These are phyloP conservation scores for Nothophytophthora sp. DNA, from an alignment of 352 stramenopile species.

Conservation along the genomic window DNA sequence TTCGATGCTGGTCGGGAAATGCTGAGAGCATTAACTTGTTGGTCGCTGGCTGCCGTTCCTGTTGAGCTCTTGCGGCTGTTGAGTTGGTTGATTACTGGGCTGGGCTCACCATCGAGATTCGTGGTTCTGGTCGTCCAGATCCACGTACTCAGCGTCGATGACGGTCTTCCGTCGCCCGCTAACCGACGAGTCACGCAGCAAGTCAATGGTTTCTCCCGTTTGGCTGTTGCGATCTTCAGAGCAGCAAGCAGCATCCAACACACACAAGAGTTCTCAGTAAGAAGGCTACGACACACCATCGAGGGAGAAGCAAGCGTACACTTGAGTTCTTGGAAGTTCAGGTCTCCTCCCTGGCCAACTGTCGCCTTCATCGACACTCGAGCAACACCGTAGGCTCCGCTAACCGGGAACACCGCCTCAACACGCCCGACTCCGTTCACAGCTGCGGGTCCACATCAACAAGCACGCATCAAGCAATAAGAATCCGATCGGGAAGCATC, in stretches of 20 bases:
- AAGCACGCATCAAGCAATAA: background rate
- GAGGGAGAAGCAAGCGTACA: conserved; percentile 35
- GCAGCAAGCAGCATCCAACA: background rate
- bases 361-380: conserved; percentile 59
- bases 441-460: conserved; percentile 28
- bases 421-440: conserved; percentile 66
- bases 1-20: background rate
- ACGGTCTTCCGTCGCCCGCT: conserved; percentile 49
- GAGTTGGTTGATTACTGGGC: conserved; percentile 1
- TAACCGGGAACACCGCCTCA: conserved; percentile 67
- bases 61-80: background rate
- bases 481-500: background rate
- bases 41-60: background rate
- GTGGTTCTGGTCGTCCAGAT: conserved; percentile 38
- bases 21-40: conserved; percentile 1
- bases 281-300: background rate
- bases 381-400: conserved; percentile 34
- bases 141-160: conserved; percentile 76
- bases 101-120: conserved; percentile 22
- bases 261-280: conserved; percentile 5
- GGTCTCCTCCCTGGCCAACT: conserved; percentile 31
- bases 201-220: conserved; percentile 66
- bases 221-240: conserved; percentile 50
- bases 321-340: conserved; percentile 62
- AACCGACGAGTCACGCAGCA: conserved; percentile 46